Evolutionary conservation across 805 yeast species (phyloP), one percentile per base, ranked within the genome.

Genomic region (Wickerhamiella nectarea): DNA sequence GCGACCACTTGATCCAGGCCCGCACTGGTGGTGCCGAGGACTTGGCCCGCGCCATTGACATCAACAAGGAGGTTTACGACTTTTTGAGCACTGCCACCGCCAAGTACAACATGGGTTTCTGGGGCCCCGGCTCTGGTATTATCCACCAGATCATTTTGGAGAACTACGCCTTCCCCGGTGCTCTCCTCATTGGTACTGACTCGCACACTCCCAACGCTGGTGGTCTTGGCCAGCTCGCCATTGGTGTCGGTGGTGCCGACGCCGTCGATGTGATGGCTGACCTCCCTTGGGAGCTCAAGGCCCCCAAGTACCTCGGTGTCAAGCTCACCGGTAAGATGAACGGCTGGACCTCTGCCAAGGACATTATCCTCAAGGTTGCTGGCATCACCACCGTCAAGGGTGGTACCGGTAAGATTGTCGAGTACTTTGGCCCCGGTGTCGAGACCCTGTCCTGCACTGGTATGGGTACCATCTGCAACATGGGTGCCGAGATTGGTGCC

Each of bases 401-500:
- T 70, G 97, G 97, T 68, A 87, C 97, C 46, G 97, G 97, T 65
- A 76, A 76, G 62, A 86, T 87, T 61, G 93, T 89, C 53, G 97
- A 87, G 71, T 87, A 87, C 72, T 87, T 80, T 59, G 97, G 97
- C 65, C 86, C 79, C 44, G 97, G 97, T 74, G 87, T 87, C 45
- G 75, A 80, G 58, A 74, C 89, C 47, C 79, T 87, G 65, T 82
- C 94, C 41, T 85, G 95, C 68, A 89, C 97, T 42, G 97, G 97
- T 75, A 87, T 87, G 97, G 97, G 93, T 63, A 87, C 97, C 57
- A 87, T 87, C 69, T 87, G 97, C 75, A 87, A 87, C 68, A 87
- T 87, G 97, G 97, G 97, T 73, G 97, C 97, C 54, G 97, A 87
- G 70, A 86, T 87, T 56, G 97, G 97, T 70, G 96, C 96, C 49